These are phyloP conservation scores for Citrus unshiu DNA, from an alignment of 345 rosid genomes.

Conservation along the genomic window DNA sequence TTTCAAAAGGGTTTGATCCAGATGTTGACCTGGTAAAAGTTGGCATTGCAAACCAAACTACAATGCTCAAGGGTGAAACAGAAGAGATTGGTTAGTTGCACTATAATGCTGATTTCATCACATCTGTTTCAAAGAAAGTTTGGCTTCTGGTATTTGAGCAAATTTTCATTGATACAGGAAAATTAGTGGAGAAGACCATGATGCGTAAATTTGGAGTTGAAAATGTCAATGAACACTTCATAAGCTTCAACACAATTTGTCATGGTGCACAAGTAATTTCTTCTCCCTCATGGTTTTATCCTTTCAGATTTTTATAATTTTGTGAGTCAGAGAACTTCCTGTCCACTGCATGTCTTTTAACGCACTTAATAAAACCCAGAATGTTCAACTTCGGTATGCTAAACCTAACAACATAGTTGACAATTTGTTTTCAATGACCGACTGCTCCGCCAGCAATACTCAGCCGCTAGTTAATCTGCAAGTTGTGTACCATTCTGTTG, in stretches of 20 bases:
- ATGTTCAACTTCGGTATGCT: too few species aligned
- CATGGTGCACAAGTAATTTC: conserved; percentile 85
- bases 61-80: conserved; percentile 97
- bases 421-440: too few species aligned
- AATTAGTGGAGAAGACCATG: conserved; percentile 73
- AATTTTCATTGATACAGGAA: conserved; percentile 46
- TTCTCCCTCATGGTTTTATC: neutral
- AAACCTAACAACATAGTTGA: neutral
- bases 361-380: neutral
- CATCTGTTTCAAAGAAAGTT: neutral
- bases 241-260: conserved; percentile 95
- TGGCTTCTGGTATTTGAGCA: neutral
- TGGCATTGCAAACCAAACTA: conserved; percentile 97
- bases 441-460: too few species aligned
- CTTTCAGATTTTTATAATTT: neutral
- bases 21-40: conserved; percentile 69
- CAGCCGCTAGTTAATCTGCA: neutral
- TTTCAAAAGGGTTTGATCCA: conserved; percentile 87
- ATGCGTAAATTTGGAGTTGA: conserved; percentile 87
- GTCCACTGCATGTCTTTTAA: neutral
- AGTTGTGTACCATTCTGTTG: neutral
- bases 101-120: neutral
- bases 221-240: conserved; percentile 72
- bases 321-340: neutral
- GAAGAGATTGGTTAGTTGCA: conserved; percentile 79